Percentiles rank a stretch among this genome's conserved stretches.
These are phyloP conservation scores for Sporothrix globosa DNA, from an alignment of 2,329 filamentous ascomycete species.

Conservation along the genomic window DNA sequence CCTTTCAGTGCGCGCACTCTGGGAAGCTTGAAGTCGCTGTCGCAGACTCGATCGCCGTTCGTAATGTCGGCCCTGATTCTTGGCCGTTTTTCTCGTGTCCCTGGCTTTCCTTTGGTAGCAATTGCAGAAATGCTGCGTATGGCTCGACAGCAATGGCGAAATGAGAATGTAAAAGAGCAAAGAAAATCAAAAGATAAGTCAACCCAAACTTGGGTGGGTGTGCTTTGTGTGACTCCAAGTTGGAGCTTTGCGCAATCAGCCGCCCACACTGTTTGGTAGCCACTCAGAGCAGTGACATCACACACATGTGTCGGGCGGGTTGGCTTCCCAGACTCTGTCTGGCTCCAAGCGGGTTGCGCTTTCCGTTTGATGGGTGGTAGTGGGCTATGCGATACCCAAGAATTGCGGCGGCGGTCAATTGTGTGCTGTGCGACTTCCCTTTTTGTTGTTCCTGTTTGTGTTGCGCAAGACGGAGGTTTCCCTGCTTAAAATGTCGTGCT, in stretches of 20 bases:
- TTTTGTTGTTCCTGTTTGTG: not conserved
- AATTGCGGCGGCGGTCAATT: not conserved
- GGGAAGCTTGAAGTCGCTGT: not conserved
- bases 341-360: not conserved
- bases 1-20: conserved; percentile 8
- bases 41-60: conserved; percentile 18
- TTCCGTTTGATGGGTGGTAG: not conserved
- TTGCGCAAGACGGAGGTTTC: conserved; percentile 10
- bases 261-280: conserved; percentile 22
- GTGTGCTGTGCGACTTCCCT: not conserved
- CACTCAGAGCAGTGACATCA: conserved; percentile 32
- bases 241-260: not conserved
- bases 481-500: conserved; percentile 11
- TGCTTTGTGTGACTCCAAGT: not conserved
- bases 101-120: not conserved
- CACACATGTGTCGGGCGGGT: conserved; percentile 26
- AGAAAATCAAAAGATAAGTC: not conserved
- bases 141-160: not conserved
- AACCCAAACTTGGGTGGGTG: conserved; percentile 6
- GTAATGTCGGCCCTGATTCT: not conserved
- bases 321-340: not conserved
- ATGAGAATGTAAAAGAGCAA: not conserved
- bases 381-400: not conserved
- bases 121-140: not conserved
- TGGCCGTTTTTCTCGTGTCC: not conserved